These are phyloP conservation scores for Pseudodiploospora longispora DNA, from an alignment of 2,329 filamentous ascomycete species.

Conservation along the genomic window DNA sequence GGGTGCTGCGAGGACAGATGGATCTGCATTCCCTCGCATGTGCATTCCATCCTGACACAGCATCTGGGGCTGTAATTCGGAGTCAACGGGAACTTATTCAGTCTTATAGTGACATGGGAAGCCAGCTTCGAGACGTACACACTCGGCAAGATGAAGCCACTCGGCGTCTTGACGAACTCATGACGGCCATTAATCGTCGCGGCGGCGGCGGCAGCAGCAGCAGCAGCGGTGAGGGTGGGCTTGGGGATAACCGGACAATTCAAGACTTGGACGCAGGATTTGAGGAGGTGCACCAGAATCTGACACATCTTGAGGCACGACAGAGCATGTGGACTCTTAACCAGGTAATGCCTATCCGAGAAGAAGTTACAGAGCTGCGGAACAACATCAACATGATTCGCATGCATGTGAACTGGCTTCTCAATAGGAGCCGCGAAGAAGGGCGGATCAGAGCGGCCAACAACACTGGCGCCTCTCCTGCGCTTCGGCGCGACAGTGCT, in stretches of 20 bases:
- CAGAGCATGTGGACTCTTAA: conserved; percentile 55
- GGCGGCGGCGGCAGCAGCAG: conserved; percentile 8
- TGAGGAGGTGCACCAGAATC: conserved; percentile 46
- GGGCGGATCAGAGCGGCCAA: conserved; percentile 31
- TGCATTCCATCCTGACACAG: conserved; percentile 40
- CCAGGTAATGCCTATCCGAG: conserved; percentile 52
- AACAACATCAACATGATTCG: conserved; percentile 50
- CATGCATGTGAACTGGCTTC: conserved; percentile 53
- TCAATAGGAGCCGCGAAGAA: conserved; percentile 44
- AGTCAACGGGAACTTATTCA: conserved; percentile 41
- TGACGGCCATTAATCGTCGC: conserved; percentile 32
- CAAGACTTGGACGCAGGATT: conserved; percentile 38
- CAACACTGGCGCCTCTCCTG: conserved; percentile 19
- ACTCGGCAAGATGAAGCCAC: conserved; percentile 25
- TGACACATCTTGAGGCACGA: conserved; percentile 51
- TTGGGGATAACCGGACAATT: conserved; percentile 39
- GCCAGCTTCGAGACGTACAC: conserved; percentile 27
- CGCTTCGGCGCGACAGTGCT: conserved; percentile 24
- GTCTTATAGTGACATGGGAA: conserved; percentile 27
- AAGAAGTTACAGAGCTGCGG: conserved; percentile 52
- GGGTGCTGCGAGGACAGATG: conserved; percentile 28
- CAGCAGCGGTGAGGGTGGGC: conserved; percentile 28
- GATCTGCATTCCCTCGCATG: conserved; percentile 40
- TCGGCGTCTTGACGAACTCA: conserved; percentile 29
- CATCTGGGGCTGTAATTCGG: conserved; percentile 43